Conservation (phyloP, 2,329 filamentous ascomycete genomes). For the Xylariaceae sp. region DNA sequence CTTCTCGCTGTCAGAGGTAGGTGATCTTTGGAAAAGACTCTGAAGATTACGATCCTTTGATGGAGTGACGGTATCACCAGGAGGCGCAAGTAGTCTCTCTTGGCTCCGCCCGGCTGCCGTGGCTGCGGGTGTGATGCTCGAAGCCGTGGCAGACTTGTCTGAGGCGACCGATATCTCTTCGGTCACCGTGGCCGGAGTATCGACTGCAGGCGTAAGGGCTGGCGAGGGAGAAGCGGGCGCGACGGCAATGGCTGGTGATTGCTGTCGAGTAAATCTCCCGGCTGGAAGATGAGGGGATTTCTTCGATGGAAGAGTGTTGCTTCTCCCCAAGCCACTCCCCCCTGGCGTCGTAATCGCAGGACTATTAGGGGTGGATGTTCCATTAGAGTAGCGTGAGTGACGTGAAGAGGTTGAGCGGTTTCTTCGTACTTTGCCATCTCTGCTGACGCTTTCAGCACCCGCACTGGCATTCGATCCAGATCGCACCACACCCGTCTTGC, state of each 20-base stretch:
- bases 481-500: constrained; percentile 62
- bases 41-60: constrained; percentile 66
- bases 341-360: constrained; percentile 52
- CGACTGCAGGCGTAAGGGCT: constrained; percentile 38
- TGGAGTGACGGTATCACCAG: constrained; percentile 50
- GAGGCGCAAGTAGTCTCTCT: constrained; percentile 44
- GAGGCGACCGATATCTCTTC: constrained; percentile 26
- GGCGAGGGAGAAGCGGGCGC: constrained; percentile 51
- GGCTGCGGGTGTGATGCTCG: constrained; percentile 32
- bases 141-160: constrained; percentile 26
- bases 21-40: constrained; percentile 68
- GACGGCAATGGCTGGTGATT: constrained; percentile 32
- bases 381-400: constrained; percentile 73
- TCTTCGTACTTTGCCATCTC: constrained; percentile 74
- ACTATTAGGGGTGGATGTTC: constrained; percentile 66
- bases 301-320: constrained; percentile 92
- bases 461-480: constrained; percentile 87
- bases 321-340: constrained; percentile 57
- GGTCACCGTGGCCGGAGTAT: constrained; percentile 33
- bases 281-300: constrained; percentile 71
- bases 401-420: constrained; percentile 94
- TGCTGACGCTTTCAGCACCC: constrained; percentile 80
- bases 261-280: constrained; percentile 55
- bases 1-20: constrained; percentile 59
- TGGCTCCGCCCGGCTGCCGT: constrained; percentile 45